Base-by-base conservation (phyloP, 345 rosid species). In the Brassica cretica region DNA sequence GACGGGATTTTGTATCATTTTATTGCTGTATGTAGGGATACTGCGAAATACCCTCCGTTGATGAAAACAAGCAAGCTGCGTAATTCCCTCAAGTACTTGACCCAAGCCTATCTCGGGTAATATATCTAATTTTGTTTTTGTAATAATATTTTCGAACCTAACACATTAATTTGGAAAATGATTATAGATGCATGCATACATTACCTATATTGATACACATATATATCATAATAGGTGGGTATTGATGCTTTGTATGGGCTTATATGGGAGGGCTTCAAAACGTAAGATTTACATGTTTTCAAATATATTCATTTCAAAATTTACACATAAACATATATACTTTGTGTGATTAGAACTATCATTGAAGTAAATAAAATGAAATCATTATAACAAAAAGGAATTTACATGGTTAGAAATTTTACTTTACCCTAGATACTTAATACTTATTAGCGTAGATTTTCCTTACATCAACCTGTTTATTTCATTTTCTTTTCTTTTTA, bases 41-140 rank as follows among this genome's bases (percentile, higher is more conserved):
- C 92, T 9, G 90, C 97, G n/a, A 84, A 88, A 74, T 91, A 92
- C 55, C 97, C 97, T 39, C 97, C 98, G 5, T 74, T 94, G 79
- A 84, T 94, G 98, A 94, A 92, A 82, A 89, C 98, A 71, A 92
- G 93, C 92, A 90, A 89, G 89, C 97, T 94, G 63, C 89, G 93
- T 86, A 89, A 94, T 82, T 85, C 98, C 53, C 95, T 94, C 69
- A 94, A 87, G 79, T 87, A 92, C 84, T 80, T 94, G 66, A 91
- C 97, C 16, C 97, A 86, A 83, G 85, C 97, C 58, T 92, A 92
- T 79, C 91, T 94, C 67, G 98, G 98, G 97, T 90, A 83, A 68
- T 68, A 61, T 59, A 66, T 66, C 19, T 10, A 25, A 5, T 6
- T 32, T 66, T 30, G 19, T 32, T 24, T 27, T 6, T 8, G 10